Base-by-base conservation (phyloP, 371 early-diverging fungal species). In the Lichtheimia hyalospora region DNA sequence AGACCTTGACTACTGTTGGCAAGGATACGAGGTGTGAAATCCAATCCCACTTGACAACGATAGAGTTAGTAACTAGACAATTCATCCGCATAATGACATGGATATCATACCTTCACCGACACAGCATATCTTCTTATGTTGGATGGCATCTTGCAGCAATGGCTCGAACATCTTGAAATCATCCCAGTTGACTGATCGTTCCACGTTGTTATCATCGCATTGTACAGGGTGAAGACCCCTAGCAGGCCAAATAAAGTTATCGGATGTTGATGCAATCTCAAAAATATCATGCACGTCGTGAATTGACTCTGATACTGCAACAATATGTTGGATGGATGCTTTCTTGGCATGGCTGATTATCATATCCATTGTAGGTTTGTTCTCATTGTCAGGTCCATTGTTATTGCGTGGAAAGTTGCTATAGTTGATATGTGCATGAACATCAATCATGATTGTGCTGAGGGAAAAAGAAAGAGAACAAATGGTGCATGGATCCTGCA, bases 11-110 rank as follows among this genome's bases (percentile, higher is more conserved):
- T 52, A 48, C 55, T 58, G 60, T 62, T 57, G 52, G 65, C 50
- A 41, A 90, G 60, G 41, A 88, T 74, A 25, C 84, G 86, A 0
- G 79, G 82, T 2, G 87, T 84, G 67, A 87, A 90, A 64, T 90
- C 90, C 20, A 90, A 71, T 0, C 90, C 90, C 52, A 85, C 82
- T 73, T 14, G 7, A 43, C 7, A 21, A 39, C 23, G 24, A 51
- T 24, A 42, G 7, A 10, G 24, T 27, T 16, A 39, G 44, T 25
- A 25, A 25, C 25, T 6, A 15, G 12, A 23, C 25, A 7, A 20
- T 25, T 5, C 15, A 21, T 21, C 6, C 21, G 25, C 52, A 8
- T 7, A n/a, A 54, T 15, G 15, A 46, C 15, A 34, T 1, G 10
- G 23, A n/a, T 16, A 18, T 7, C 54, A 12, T 53, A 73, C 73